A percentile compares a stretch with the other conserved stretches of the same genome.
phyloP scores from a whole-genome alignment of 192 early-diverging fungal genomes.

The Coemansia sp. region DNA sequence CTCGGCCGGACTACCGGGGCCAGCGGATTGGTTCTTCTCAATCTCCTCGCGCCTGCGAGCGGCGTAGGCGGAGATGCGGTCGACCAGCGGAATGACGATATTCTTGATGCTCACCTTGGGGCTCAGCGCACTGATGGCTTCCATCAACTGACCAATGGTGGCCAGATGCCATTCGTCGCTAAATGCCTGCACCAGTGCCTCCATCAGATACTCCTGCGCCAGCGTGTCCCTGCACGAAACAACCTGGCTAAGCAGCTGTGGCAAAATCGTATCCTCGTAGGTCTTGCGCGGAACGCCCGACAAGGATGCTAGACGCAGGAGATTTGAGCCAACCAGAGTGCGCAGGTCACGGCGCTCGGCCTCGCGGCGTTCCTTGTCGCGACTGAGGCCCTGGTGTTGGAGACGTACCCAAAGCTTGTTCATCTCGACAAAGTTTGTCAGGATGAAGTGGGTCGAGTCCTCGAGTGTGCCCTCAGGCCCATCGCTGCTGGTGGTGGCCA shows the following conservation, averaged over 20 bases:
- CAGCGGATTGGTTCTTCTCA: constrained; percentile 36
- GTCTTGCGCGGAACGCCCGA: constrained; percentile 79
- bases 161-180: constrained; percentile 95
- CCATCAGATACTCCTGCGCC: constrained; percentile 99
- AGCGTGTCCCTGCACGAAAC: constrained; percentile 96
- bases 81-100: constrained; percentile 93
- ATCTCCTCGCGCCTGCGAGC: constrained; percentile 69
- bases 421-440: constrained; percentile 99
- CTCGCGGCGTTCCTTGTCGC: constrained; percentile 94
- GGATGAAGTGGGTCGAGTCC: constrained; percentile 93
- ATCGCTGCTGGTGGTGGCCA: constrained; percentile 43
- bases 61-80: constrained; percentile 91
- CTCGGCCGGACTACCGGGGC: background rate
- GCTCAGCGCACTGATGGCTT: constrained; percentile 85
- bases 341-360: constrained; percentile 92
- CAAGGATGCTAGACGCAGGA: constrained; percentile 90
- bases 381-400: constrained; percentile 92
- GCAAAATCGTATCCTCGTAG: constrained; percentile 86
- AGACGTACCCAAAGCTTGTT: constrained; percentile 99
- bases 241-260: constrained; percentile 91
- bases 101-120: constrained; percentile 94
- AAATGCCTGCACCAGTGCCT: constrained; percentile 98
- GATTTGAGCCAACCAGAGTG: constrained; percentile 94
- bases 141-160: constrained; percentile 83
- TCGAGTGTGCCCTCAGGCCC: constrained; percentile 73